Evolutionary conservation across 2,329 filamentous ascomycete genomes (phyloP), one percentile per base, ranked within the genome.

Genomic region (Sclerotinia spermophila): DNA sequence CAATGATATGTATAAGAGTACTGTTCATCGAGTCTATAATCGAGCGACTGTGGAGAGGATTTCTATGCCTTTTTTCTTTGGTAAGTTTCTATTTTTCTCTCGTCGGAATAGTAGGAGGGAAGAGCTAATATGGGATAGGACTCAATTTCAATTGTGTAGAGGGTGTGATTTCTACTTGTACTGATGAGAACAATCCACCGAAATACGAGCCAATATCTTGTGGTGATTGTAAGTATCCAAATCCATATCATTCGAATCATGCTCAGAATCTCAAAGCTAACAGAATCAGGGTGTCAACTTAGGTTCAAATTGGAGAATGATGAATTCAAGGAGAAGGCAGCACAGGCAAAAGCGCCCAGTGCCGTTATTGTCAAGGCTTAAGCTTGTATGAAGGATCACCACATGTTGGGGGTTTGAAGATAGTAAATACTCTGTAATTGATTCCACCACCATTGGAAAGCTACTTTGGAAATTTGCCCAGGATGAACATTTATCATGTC

Each of bases 61-160:
- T 56, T 86, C 83, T 0, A 86, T 87, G 83, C 85, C 85, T 0
- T 87, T 87, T 75, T 87, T 87, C 77, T 84, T 87, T 67, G 83
- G 83, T 82, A 76, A 72, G 76, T 38, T 35, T 56, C 17, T 27
- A 51, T 69, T 38, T 58, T 5, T 6, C 27, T 27, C 5, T 48
- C 30, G 5, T 53, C 17, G 30, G 30, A 30, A 35, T 2, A 19
- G 45, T 55, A 13, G 59, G 27, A 30, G 35, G 72, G 71, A 68
- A 69, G 24, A n/a, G 27, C 67, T 69, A 56, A 69, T 65, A 11
- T 10, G 38, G 19, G 21, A 33, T 30, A 74, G 83, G 83, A 0
- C 82, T 86, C 70, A 86, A 86, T 73, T 84, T 84, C 64, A 84
- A 87, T 68, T 83, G 83, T 42, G 81, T 83, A 27, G 83, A 83